Base-by-base conservation (phyloP, 1,284 basidiomycete species). In the Filobasidium uniguttulatum region DNA sequence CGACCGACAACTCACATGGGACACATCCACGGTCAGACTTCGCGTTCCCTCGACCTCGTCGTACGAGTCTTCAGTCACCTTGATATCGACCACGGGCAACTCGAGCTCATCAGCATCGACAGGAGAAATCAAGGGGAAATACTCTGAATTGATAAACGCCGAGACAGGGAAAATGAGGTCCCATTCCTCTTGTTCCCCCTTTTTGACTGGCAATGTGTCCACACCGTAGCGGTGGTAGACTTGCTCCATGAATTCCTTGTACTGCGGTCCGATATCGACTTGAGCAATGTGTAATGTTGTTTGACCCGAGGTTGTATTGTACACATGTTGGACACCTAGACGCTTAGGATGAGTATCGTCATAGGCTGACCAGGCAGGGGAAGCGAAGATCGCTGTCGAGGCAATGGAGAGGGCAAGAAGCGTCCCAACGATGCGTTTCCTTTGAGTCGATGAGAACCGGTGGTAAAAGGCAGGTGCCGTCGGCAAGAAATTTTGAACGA, bases 1-100 rank as follows among this genome's bases (percentile, higher is more conserved):
- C 88, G 88, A 91, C 54, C 91, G 90, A 28, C 90, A 69, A 9
- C 82, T 83, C 1, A 86, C 85, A 69, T 96, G 90, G 38, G 78
- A 71, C 38, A 96, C 75, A 38, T 75, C 70, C 28, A 97, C 63
- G 5, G 78, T 81, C 45, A 97, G 65, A 44, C 73, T 77, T 49
- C 89, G 74, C 2, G 82, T 85, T 3, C 78, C 78, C 38, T 43
- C 17, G 9, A n/a, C 72, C 2, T 64, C 72, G 64, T 89, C 85
- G 20, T 62, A 68, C 7, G 72, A 68, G 20, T 62, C 64, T 55
- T 66, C 70, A 75, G 79, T 68, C 5, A 91, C 69, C 9, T 79
- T 73, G 22, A 87, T 75, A 63, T 82, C 83, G 67, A 82, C 85
- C 1, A 82, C 79, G 0, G 79, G 79, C 50, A 90, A 69, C 69